Conservation (phyloP, 129 eudicot species). For the Lonicera japonica region DNA sequence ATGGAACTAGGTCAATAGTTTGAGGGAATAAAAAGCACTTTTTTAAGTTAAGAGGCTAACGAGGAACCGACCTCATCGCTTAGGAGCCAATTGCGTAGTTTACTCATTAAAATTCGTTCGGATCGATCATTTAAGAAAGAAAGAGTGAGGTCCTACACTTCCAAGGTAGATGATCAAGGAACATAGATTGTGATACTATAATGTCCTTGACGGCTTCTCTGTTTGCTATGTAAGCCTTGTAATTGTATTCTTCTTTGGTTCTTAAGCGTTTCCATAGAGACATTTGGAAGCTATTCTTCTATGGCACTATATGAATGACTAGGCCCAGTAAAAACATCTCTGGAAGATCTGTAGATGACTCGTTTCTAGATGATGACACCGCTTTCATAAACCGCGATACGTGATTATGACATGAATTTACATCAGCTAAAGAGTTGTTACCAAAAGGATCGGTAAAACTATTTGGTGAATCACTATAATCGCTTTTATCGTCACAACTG, state of each 20-base stretch:
- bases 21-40: no score
- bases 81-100: no score
- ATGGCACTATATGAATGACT: constrained; percentile 43
- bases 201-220: constrained; percentile 63
- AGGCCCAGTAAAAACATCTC: constrained; percentile 65
- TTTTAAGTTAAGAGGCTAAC: no score
- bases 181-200: constrained; percentile 58
- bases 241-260: constrained; percentile 22
- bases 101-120: neutral
- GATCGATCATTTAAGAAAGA: neutral
- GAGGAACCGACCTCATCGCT: no score
- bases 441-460: constrained; percentile 13
- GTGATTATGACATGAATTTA: constrained; percentile 11
- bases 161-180: constrained; percentile 84
- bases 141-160: constrained; percentile 25
- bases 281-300: constrained; percentile 19
- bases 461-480: constrained; percentile 13
- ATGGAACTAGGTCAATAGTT: no score
- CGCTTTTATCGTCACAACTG: constrained; percentile 14
- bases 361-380: constrained; percentile 13
- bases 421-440: constrained; percentile 9
- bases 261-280: constrained; percentile 53
- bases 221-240: constrained; percentile 50
- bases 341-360: constrained; percentile 31
- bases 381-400: constrained; percentile 44